Conservation (phyloP, 768 basidiomycete genomes). For the Rhizopogon vulgaris region DNA sequence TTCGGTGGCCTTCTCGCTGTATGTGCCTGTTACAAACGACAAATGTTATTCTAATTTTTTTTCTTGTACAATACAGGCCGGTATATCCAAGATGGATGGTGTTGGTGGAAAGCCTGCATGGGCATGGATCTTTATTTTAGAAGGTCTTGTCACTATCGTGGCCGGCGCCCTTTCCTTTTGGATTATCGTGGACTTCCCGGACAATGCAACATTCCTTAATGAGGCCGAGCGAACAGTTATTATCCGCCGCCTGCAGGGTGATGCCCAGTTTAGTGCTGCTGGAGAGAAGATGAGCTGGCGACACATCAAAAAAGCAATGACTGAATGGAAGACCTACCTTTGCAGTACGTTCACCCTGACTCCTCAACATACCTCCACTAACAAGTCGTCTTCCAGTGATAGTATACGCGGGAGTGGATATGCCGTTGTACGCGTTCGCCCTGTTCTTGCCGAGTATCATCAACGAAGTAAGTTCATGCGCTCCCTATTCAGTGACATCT, state of each 20-base stretch:
- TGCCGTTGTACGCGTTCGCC: conserved; percentile 71
- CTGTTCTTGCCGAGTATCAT: conserved; percentile 79
- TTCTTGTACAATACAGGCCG: conserved; percentile 28
- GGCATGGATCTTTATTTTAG: conserved; percentile 76
- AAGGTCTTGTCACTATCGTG: conserved; percentile 63
- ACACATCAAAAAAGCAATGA: conserved; percentile 51
- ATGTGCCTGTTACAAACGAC: conserved; percentile 5
- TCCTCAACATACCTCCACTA: not conserved
- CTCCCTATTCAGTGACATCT: conserved; percentile 1
- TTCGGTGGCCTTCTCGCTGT: conserved; percentile 75
- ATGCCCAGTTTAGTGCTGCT: conserved; percentile 68
- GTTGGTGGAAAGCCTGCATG: conserved; percentile 58
- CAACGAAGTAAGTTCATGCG: conserved; percentile 42
- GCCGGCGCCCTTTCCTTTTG: conserved; percentile 63
- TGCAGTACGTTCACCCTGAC: conserved; percentile 8
- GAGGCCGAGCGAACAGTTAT: conserved; percentile 64
- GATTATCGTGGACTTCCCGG: conserved; percentile 80
- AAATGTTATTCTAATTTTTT: not conserved
- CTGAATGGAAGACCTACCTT: conserved; percentile 74
- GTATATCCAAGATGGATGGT: conserved; percentile 68
- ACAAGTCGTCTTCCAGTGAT: conserved; percentile 36
- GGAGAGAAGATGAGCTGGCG: conserved; percentile 57
- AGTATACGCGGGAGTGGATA: conserved; percentile 50
- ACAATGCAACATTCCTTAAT: conserved; percentile 72
- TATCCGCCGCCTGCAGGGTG: conserved; percentile 57